Base-by-base conservation (phyloP, 495 filamentous ascomycete genomes). In the Xylaria nigripes region DNA sequence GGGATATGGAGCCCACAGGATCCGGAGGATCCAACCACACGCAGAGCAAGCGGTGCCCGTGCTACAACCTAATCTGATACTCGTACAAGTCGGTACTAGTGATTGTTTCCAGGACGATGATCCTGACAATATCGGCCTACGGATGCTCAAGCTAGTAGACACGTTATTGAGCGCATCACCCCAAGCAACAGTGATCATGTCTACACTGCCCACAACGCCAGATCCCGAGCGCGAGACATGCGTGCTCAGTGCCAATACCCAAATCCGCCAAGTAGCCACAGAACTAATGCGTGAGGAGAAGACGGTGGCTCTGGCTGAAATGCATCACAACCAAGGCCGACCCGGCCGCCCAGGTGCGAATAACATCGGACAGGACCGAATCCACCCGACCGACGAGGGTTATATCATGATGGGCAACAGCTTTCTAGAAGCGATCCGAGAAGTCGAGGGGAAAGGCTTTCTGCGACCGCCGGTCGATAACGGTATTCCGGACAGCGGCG, bases 321-420 rank as follows among this genome's bases (percentile, higher is more conserved):
- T 63, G 51, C 57, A 68, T 27, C 59, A 58, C 53, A 46, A 61
- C 42, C 52, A 67, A 50, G 49, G 51, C 29, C 34, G 59, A 1
- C 49, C 72, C 30, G 21, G 61, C 55, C 61, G 65, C n/a, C 57
- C 63, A 13, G 18, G 49, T 49, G 55, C 63, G 27, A 49, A 64
- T 36, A 46, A 65, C 56, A 61, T 67, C 61, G 53, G 59, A 7
- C 19, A 27, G 36, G 58, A 65, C 48, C 42, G 55, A 2, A 56
- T 60, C 13, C 75, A 76, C 54, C 75, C 74, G 1, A 76, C 68
- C 15, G 67, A 76, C 57, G 48, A 46, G 13, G 73, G 72, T 1
- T 78, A 78, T 51, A 50, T 59, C n/a, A 70, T 72, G 64, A 76
- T 78, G 73, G 75, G 71, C 12, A 58, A 62, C 13, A 67, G 68